These are phyloP conservation scores for Papiliotrema nemorosa DNA, from an alignment of 1,284 basidiomycete genomes.

Conservation along the genomic window DNA sequence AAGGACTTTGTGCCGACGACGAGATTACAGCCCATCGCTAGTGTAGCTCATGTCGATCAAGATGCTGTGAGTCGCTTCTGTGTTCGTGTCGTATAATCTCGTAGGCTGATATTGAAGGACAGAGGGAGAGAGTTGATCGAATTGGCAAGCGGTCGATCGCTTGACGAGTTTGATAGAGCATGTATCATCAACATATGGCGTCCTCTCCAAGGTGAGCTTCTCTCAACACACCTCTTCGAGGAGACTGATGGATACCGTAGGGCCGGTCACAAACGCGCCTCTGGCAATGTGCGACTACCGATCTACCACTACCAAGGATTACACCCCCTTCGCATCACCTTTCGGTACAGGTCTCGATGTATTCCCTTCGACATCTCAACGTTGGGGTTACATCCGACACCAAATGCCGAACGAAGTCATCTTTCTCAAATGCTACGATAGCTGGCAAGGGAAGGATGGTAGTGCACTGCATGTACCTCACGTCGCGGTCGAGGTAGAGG, in stretches of 20 bases:
- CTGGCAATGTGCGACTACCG: conserved; percentile 26
- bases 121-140: conserved; percentile 28
- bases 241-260: conserved; percentile 2
- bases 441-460: conserved; percentile 18
- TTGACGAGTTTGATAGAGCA: conserved; percentile 13
- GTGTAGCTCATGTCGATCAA: conserved; percentile 39
- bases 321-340: conserved; percentile 18
- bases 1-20: conserved; percentile 22
- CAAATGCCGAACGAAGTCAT: conserved; percentile 35
- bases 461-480: conserved; percentile 22
- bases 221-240: neutral
- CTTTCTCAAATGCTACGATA: conserved; percentile 38
- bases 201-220: conserved; percentile 23
- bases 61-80: too few relatives aligned
- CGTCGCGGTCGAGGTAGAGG: conserved; percentile 23
- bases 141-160: conserved; percentile 10
- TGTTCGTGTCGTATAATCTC: too few relatives aligned
- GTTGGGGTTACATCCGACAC: conserved; percentile 35
- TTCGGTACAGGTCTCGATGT: conserved; percentile 31
- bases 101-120: too few relatives aligned
- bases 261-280: conserved; percentile 39
- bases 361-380: conserved; percentile 20
- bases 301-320: conserved; percentile 11
- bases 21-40: conserved; percentile 26
- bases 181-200: conserved; percentile 43